These are phyloP conservation scores for Rhizophora apiculata DNA, from an alignment of 345 rosid species.

Conservation along the genomic window DNA sequence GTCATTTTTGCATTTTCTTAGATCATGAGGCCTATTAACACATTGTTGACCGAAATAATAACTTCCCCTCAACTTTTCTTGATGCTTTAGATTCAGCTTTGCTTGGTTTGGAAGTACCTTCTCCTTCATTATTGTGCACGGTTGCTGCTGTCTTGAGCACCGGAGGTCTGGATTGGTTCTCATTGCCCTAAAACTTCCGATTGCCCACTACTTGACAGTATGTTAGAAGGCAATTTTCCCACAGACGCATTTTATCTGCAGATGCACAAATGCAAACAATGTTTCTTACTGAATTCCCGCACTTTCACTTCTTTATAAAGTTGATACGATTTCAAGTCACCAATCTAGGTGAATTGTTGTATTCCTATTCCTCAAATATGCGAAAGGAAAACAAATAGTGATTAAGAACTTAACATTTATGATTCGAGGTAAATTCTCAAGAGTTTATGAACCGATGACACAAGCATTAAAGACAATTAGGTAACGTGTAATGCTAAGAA, in stretches of 20 bases:
- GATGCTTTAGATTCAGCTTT: slow-evolving; percentile 26
- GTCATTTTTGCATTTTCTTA: slow-evolving; percentile 15
- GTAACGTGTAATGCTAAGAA: background rate
- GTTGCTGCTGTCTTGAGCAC: slow-evolving; percentile 31
- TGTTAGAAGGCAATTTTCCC: slow-evolving; percentile 24
- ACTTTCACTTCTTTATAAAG: background rate
- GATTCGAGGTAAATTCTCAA: background rate
- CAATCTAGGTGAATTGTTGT: background rate
- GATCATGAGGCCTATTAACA: slow-evolving; percentile 21
- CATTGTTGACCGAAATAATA: slow-evolving; percentile 2
- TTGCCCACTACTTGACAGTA: slow-evolving; percentile 18
- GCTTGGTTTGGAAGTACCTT: slow-evolving; percentile 22
- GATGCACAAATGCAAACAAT: background rate
- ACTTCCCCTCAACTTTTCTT: slow-evolving; percentile 35
- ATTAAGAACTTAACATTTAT: background rate
- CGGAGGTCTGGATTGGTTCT: slow-evolving; percentile 32
- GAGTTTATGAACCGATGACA: background rate
- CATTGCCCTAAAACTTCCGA: slow-evolving; percentile 24
- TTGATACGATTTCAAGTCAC: background rate
- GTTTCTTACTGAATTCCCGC: too few species aligned
- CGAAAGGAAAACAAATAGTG: background rate
- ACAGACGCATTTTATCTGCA: slow-evolving; percentile 15
- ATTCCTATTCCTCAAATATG: background rate
- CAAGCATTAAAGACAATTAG: background rate
- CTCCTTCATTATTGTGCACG: slow-evolving; percentile 40